Base-by-base conservation (phyloP, 768 basidiomycete genomes). In the Mycena rosella region DNA sequence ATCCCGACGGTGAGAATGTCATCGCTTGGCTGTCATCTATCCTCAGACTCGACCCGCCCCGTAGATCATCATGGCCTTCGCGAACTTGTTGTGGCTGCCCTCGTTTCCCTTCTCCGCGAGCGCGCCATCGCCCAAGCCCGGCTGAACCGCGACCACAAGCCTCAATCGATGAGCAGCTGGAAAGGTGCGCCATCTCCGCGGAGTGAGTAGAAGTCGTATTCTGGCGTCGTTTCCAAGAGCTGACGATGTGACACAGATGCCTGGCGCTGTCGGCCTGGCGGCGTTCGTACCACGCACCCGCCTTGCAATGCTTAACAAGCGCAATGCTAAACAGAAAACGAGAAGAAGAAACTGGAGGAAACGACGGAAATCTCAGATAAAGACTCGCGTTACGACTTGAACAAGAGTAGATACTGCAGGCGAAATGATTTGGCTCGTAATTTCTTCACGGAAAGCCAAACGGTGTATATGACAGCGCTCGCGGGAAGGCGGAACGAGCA, bases 121-220 rank as follows among this genome's bases (percentile, higher is more conserved):
- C 76, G 81, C 26, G 84, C 87, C 24, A 89, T 89, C 47, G 87
- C 87, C 2, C 86, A 87, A 74, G 86, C 87, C n/a, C 80, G 87
- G 13, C 72, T 89, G 20, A 84, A 87, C 59, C 77, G 83, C 20
- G 86, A 88, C 70, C 87, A 89, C 60, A 86, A 81, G 64, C 87
- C 87, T 20, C 83, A 83, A 52, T 87, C 86, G 3, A 85, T 87
- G 86, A 82, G 76, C 22, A 87, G 86, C 20, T 87, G 85, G 87
- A 74, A 83, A 67, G 87, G 86, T 6, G 83, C 72, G 86, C 84
- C 1, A 86, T 88, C 40, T 79, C 86, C n/a, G 87, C 87, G 34
- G 86, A 77, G 86, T 87, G 66, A 68, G 77, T 70, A 7, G 36
- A 38, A n/a, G 9, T 42, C 45, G 5, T 27, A 22, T 14, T 30